These are phyloP conservation scores for Ascochyta rabiei DNA, from an alignment of 2,329 filamentous ascomycete genomes.

Conservation along the genomic window DNA sequence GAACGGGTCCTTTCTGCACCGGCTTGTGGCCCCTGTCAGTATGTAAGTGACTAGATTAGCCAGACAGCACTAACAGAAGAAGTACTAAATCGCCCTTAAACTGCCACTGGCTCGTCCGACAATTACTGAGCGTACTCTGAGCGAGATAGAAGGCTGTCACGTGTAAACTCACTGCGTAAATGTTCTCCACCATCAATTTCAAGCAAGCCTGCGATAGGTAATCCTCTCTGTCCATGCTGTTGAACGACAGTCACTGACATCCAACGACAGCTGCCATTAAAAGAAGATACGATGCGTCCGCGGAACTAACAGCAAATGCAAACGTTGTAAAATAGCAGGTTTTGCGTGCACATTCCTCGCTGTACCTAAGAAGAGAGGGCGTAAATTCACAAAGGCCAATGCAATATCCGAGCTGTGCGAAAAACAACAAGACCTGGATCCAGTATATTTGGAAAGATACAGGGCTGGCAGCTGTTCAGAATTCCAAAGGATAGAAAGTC, in stretches of 20 bases:
- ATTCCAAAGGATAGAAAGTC: neutral
- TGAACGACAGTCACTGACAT: neutral
- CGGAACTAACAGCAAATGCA: neutral
- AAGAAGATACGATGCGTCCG: neutral
- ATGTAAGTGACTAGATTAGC: neutral
- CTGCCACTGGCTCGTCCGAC: neutral
- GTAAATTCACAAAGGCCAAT: neutral
- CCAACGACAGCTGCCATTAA: neutral
- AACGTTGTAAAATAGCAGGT: neutral
- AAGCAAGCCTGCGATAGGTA: neutral
- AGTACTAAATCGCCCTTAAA: neutral
- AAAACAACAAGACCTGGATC: neutral
- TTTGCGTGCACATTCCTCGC: neutral
- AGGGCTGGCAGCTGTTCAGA: neutral
- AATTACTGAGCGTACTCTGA: neutral
- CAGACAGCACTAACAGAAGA: neutral
- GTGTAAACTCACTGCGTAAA: neutral
- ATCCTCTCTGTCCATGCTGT: neutral
- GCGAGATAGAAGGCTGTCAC: neutral
- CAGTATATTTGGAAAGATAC: neutral
- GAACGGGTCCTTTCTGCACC: neutral
- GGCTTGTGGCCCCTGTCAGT: neutral
- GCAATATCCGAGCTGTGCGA: neutral
- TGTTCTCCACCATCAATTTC: neutral
- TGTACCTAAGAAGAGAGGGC: neutral